phyloP scores from a whole-genome alignment of 768 basidiomycete genomes.

The Macrolepiota fuliginosa region DNA sequence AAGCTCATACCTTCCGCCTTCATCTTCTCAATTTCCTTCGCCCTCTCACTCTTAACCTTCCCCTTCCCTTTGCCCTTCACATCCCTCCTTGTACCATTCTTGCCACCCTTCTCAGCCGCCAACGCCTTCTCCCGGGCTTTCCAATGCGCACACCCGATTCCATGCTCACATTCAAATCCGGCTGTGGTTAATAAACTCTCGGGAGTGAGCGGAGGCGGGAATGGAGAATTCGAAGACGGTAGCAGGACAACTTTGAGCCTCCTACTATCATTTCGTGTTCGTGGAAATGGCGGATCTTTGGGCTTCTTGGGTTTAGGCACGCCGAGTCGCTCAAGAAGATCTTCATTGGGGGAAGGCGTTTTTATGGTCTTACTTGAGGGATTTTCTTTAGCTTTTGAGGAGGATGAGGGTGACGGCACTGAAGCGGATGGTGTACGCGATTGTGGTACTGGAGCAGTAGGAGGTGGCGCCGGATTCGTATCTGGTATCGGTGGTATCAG shows the following conservation, averaged over 20 bases:
- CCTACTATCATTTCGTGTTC: conserved; percentile 47
- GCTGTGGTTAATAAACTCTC: conserved; percentile 3
- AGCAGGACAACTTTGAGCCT: conserved; percentile 51
- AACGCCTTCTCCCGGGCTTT: neutral
- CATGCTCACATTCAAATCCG: conserved; percentile 11
- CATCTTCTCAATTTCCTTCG: conserved; percentile 31
- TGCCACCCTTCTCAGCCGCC: conserved; percentile 9
- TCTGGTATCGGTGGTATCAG: conserved; percentile 28
- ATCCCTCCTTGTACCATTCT: conserved; percentile 13
- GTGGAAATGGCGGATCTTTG: conserved; percentile 53
- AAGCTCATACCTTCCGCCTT: conserved; percentile 47
- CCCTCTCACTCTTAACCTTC: conserved; percentile 28
- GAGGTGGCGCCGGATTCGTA: neutral
- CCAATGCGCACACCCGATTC: conserved; percentile 7
- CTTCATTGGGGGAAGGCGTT: neutral
- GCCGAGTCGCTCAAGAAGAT: conserved; percentile 28
- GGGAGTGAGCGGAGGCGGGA: conserved; percentile 6
- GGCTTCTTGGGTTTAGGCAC: conserved; percentile 37
- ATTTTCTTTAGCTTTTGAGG: conserved; percentile 13
- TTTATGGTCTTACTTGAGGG: neutral
- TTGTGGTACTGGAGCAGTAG: neutral
- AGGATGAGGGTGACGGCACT: conserved; percentile 3
- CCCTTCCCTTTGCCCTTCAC: conserved; percentile 1
- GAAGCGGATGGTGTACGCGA: neutral
- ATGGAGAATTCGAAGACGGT: conserved; percentile 21